Evolutionary conservation across 495 filamentous ascomycete species (phyloP), one percentile per base, ranked within the genome.

Genomic region (Hypoxylon perforatum): DNA sequence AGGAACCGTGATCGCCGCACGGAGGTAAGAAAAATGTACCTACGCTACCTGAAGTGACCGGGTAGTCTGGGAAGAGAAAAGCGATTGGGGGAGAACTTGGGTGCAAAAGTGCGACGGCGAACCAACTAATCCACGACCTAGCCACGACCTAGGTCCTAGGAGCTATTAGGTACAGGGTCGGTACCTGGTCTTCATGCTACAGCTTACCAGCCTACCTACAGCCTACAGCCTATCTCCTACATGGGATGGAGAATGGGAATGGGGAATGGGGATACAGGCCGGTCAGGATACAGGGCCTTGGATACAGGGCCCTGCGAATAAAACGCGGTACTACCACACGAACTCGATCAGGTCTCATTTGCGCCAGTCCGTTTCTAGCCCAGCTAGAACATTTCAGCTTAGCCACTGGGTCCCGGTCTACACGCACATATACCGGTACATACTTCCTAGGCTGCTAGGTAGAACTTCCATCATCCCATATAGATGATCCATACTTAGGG

Each of bases 1-100:
- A 67, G 57, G 45, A 48, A 49, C 55, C 36, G 54, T 44, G 65
- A 61, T 63, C 60, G 50, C 51, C 56, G 45, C 56, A 49, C 25
- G 47, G 55, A 51, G 48, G 50, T 15, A 60, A 57, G 22, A 10
- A 28, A 33, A 22, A 22, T 15, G 33, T 21, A 52, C 33, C 17
- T 38, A 51, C 19, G 2, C 33, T 19, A 35, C 58, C 39, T 35
- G n/a, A n/a, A n/a, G n/a, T 58, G 49, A 28, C 53, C 54, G 47
- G 48, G 49, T 35, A 48, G 57, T 44, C 28, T 52, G 19, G 23
- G 18, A 48, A 52, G 41, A 21, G n/a, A 39, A 50, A 41, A 39
- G 38, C 51, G 44, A 67, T 67, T 67, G 57, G 57, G n/a, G 57
- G 39, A 30, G 47, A 56, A 22, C 54, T n/a, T 58, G 39, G 45